Evolutionary conservation across 2,329 filamentous ascomycete species (phyloP), one percentile per base, ranked within the genome.

Genomic region (Pseudomassariella vexata): DNA sequence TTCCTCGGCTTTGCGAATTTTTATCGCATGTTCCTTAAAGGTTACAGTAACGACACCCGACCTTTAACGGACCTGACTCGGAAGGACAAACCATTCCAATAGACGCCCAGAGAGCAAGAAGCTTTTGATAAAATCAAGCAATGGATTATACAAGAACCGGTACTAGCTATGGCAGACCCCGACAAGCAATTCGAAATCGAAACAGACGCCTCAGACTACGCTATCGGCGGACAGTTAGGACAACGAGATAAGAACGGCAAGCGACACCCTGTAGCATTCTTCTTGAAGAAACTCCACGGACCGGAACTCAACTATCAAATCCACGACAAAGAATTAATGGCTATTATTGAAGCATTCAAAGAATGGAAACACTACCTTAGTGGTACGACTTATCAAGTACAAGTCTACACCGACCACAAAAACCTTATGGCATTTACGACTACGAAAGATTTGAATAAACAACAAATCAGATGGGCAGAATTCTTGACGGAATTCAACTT

Each of bases 1-100:
- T 57, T 59, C 34, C 14, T 59, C n/a, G 47, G 51, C 8, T 55
- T 59, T 26, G 38, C 33, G 4, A 57, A 59, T 24, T 59, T 52
- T 34, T 58, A 59, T 37, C 35, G 48, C 5, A 21, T 38, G 7
- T 57, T 57, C 29, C 49, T 58, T 11, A 18, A 40, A 6, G 23
- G 39, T 4, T 55, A 47, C 29, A 44, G 34, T 4, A 20, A 26
- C 2, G n/a, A 16, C 7, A 18, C 7, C 6, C 11, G 15, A 9
- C 27, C 27, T 18, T 18, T 29, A 18, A n/a, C n/a, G n/a, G n/a
- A n/a, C n/a, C n/a, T n/a, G n/a, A n/a, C n/a, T n/a, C n/a, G n/a
- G n/a, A n/a, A n/a, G n/a, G n/a, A n/a, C n/a, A n/a, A n/a, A n/a
- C n/a, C n/a, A n/a, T n/a, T n/a, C n/a, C n/a, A n/a, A n/a, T n/a